Evolutionary conservation across 768 basidiomycete genomes (phyloP), one percentile per base, ranked within the genome.

Genomic region (Tricholoma sp.): DNA sequence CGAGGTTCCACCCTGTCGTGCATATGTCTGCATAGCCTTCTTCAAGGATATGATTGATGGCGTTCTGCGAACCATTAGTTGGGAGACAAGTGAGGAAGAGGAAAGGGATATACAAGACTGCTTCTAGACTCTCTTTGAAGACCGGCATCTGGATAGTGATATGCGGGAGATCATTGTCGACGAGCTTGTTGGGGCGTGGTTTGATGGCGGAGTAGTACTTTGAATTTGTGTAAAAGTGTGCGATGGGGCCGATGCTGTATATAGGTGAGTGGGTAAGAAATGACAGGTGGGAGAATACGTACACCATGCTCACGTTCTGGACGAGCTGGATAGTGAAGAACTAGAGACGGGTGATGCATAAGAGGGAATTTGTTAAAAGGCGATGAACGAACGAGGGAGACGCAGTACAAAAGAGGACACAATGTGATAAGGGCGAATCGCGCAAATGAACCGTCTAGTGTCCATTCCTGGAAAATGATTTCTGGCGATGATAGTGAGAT

Each of bases 11-110:
- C 91, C 90, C 66, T 94, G 91, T 1, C 90, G 78, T 1, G 91
- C 89, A 67, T 92, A 91, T 1, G 89, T 91, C 71, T 89, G 88
- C 83, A 91, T 91, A 0, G 90, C 90, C 68, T 83, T 83, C 67
- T 91, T 91, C 60, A 92, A 66, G 0, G 83, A 85, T 53, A 83
- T 78, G 51, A 94, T 84, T 5, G 85, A 87, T 0, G 89, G 89
- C 0, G 81, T 72, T 52, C 85, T 86, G 54, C 21, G 29, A 41
- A 14, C 50, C 6, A 22, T 21, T 32, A 14, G 49, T 43, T 46
- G 52, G 14, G 19, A 9, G 27, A 10, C 7, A 2, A 39, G 24
- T 14, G 50, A 7, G 35, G 41, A 24, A 27, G 39, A 54, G 54
- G 37, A 10, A 51, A 46, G 12, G 50, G 14, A 74, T 83, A 61